Evolutionary conservation across 352 stramenopile species (phyloP).

Genomic region (Globisporangium splendens): DNA sequence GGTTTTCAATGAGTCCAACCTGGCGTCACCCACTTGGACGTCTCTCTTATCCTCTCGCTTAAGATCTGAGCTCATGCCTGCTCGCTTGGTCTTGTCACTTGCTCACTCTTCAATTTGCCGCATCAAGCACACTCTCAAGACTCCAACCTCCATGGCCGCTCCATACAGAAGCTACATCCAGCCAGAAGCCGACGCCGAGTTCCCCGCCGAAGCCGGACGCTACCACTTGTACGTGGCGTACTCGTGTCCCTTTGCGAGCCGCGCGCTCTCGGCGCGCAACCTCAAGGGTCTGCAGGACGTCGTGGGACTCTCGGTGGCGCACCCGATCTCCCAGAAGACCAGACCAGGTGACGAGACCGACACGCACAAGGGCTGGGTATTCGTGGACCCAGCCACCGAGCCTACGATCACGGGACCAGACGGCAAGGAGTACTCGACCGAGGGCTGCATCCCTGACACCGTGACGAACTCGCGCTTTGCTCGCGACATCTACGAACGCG

Average conservation of each 20-base stretch:
- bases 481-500: conserved; percentile 36
- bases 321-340: conserved; percentile 45
- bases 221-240: conserved; percentile 93
- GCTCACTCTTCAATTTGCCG: too few species aligned
- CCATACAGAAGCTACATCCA: conserved; percentile 21
- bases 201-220: conserved; percentile 18
- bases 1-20: too few species aligned
- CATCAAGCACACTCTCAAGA: too few species aligned
- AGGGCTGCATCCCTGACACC: conserved; percentile 17
- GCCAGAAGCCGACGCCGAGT: conserved; percentile 15
- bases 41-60: too few species aligned
- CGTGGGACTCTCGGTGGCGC: conserved; percentile 84
- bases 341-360: conserved; percentile 32
- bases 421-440: conserved; percentile 18
- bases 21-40: too few species aligned
- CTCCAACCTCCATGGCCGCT: background rate
- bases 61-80: too few species aligned
- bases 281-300: conserved; percentile 91
- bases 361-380: conserved; percentile 31
- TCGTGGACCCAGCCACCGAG: conserved; percentile 15
- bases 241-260: conserved; percentile 82
- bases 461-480: conserved; percentile 19
- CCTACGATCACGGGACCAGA: conserved; percentile 7
- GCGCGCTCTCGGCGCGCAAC: conserved; percentile 62
- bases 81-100: too few species aligned